Percentiles rank a stretch among this genome's conserved stretches.
Evolutionary conservation across 2,329 filamentous ascomycete species (phyloP).

Genomic region (Cercospora zeae-maydis): DNA sequence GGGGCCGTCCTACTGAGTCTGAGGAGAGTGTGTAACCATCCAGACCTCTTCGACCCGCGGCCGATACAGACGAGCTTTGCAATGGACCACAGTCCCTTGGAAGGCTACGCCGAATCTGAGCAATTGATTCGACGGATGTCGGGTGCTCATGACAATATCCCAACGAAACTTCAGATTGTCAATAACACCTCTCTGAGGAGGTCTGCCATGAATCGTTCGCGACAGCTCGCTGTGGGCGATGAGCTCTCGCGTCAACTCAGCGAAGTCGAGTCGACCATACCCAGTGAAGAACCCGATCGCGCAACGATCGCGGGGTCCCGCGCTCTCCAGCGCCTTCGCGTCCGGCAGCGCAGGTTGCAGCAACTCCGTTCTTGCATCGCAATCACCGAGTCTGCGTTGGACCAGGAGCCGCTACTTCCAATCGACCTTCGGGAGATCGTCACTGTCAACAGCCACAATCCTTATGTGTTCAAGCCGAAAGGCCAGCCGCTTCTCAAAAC

Average conservation of each 20-base stretch:
- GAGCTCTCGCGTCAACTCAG: conserved; percentile 24
- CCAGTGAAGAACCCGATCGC: conserved; percentile 25
- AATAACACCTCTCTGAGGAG: conserved; percentile 22
- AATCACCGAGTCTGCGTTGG: conserved; percentile 24
- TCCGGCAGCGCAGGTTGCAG: conserved; percentile 26
- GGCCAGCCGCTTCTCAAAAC: conserved; percentile 12
- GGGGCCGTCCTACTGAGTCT: conserved; percentile 98
- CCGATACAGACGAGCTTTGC: conserved; percentile 96
- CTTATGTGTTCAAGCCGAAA: conserved; percentile 21
- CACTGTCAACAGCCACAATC: conserved; percentile 23
- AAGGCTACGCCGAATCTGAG: conserved; percentile 71
- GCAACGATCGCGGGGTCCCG: conserved; percentile 27
- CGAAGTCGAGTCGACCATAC: conserved; percentile 20
- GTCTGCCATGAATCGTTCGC: conserved; percentile 21
- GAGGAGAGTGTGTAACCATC: conserved; percentile 96
- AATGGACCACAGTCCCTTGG: conserved; percentile 68
- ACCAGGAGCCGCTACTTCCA: conserved; percentile 30
- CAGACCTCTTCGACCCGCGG: conserved; percentile 91
- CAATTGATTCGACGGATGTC: conserved; percentile 60
- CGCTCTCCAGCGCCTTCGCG: conserved; percentile 28
- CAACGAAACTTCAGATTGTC: conserved; percentile 22
- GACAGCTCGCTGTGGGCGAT: conserved; percentile 24
- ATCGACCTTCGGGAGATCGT: conserved; percentile 32
- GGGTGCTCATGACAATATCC: conserved; percentile 18
- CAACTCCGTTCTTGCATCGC: conserved; percentile 32